Evolutionary conservation across 352 stramenopile species (phyloP), one percentile per base, ranked within the genome.

Genomic region (Globisporangium canariense): DNA sequence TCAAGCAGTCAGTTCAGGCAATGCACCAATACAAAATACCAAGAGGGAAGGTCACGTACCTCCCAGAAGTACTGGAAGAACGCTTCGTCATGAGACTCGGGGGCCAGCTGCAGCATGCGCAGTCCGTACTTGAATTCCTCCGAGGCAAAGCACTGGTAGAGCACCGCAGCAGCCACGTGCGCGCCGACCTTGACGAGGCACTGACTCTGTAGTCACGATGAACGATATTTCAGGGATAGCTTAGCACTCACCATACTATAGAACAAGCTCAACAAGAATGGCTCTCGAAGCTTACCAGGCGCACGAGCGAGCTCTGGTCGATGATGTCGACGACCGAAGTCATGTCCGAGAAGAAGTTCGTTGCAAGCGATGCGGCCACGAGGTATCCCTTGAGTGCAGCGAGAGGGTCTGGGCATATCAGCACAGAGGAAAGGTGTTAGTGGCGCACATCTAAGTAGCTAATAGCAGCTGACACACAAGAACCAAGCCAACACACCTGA

Each of bases 41-140:
- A n/a, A 57, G 9, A 25, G 11, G n/a, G 6, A 11, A 4, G 50
- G n/a, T 9, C 25, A 55, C 66, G 16, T 75, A 91, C 83, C 83
- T 91, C 79, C 83, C 84, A 94, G 71, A 93, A 92, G 67, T 92
- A 93, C 80, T 94, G 86, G 58, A 93, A 94, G 64, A 92, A 92
- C 14, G 69, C 71, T 2, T 86, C 70, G 58, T 93, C 83, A 63
- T 93, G 84, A 7, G 73, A 75, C 59, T 90, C 80, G 8, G 86
- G 84, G n/a, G 83, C 64, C 25, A 86, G 64, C 41, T 86, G 84
- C 47, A 94, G 74, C 51, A 94, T 89, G 36, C 84, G 86, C 32
- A 94, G 75, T 1, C 86, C 86, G 52, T 93, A 94, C 62, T 89
- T 90, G 58, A 88, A 75, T 66, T 94, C 86, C 43, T 94, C 86